Evolutionary conservation across 2,329 filamentous ascomycete species (phyloP).

Genomic region (Colletotrichum chlorophyti): DNA sequence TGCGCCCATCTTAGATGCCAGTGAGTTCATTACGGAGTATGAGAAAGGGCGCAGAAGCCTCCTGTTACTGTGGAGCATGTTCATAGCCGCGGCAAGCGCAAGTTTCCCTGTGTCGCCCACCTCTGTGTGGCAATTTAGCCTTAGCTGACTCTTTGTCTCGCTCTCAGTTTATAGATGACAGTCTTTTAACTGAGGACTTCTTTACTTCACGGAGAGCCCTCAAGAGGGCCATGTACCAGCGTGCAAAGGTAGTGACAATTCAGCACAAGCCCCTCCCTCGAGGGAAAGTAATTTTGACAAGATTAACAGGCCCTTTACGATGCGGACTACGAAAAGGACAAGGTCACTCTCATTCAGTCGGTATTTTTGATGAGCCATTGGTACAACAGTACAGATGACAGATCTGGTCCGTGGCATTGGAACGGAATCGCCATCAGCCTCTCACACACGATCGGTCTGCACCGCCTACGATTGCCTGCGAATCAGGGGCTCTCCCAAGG

Average conservation of each 20-base stretch:
- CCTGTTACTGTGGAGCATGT: constrained; percentile 38
- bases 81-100: constrained; percentile 38
- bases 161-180: constrained; percentile 8
- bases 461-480: constrained; percentile 34
- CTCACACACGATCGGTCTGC: constrained; percentile 49
- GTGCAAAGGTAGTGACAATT: constrained; percentile 42
- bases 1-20: constrained; percentile 32
- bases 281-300: neutral
- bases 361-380: constrained; percentile 49
- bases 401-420: constrained; percentile 52
- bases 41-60: constrained; percentile 25
- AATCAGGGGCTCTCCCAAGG: neutral
- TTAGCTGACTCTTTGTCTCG: neutral
- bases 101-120: constrained; percentile 21
- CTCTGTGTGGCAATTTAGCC: neutral
- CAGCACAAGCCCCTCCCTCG: neutral
- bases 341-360: constrained; percentile 48
- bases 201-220: constrained; percentile 39
- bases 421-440: constrained; percentile 50
- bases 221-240: constrained; percentile 44
- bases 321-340: constrained; percentile 43
- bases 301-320: constrained; percentile 2
- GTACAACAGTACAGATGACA: constrained; percentile 48
- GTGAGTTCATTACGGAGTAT: constrained; percentile 29
- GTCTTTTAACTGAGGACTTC: constrained; percentile 7